Evolutionary conservation across 495 filamentous ascomycete genomes (phyloP), one percentile per base, ranked within the genome.

Genomic region (Aspergillus indologenus): DNA sequence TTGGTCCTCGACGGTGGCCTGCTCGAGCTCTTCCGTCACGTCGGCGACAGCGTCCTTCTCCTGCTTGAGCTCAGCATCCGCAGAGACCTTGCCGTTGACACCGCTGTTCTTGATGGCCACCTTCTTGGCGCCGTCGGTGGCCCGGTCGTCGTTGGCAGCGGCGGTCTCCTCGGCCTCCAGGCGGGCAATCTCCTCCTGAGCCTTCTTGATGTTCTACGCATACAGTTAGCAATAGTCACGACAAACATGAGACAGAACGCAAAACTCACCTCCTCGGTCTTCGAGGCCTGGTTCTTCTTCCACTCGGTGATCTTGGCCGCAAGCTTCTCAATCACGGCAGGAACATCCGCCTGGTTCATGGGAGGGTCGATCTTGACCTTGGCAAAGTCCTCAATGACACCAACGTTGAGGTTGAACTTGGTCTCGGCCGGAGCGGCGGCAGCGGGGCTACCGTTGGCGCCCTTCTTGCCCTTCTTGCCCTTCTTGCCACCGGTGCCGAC

Each of bases 251-350:
- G 55, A 44, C 47, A 22, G 26, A n/a, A n/a, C n/a, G 40, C 17
- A 20, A 48, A 68, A 65, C 79, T 84, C 74, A 97, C 94, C 82
- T 91, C 88, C 60, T 89, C 85, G n/a, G 94, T 99, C 79, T 96
- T 90, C 56, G 82, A 79, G 40, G 90, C 84, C 77, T 97, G 93
- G 74, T 95, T 88, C 44, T 85, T 80, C 81, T 96, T 96, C 90
- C 93, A 99, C 64, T 87, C 82, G n/a, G 85, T 87, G 43, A 96
- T 79, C 81, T 98, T 98, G 58, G 82, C 89, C 70, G 91, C 91
- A 64, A 98, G 81, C 80, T 96, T 93, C 82, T 96, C 91, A 14
- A 89, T 73, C 2, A 83, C 83, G 45, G 78, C 79, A 9, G 92
- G 85, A 8, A 97, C 87, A 65, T 93, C 94, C 26, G 84, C 76